Evolutionary conservation across 106 monocot species (phyloP).

Genomic region (Allium sativum): DNA sequence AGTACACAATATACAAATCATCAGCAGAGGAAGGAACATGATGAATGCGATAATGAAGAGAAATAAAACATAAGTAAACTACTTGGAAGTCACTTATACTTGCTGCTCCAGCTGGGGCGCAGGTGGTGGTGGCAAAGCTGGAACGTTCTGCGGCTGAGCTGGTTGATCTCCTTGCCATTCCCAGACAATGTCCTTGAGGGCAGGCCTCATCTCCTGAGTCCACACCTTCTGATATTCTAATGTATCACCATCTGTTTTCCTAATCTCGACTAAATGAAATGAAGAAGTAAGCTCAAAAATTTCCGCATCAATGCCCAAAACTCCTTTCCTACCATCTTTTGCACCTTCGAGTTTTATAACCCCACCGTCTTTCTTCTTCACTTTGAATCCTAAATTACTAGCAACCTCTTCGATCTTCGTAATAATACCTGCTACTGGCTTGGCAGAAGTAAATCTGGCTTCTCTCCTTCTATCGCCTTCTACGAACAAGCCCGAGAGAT

Average conservation of each 20-base stretch:
- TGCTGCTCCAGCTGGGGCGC: not conserved
- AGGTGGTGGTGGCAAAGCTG: not conserved
- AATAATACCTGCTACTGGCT: slow-evolving; percentile 15
- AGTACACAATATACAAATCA: no score
- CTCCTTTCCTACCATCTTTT: slow-evolving; percentile 14
- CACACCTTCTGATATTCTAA: slow-evolving; percentile 27
- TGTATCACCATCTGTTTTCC: slow-evolving; percentile 20
- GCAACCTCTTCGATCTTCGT: slow-evolving; percentile 24
- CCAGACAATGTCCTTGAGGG: slow-evolving; percentile 9
- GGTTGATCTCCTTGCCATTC: slow-evolving; percentile 11
- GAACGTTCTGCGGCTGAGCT: slow-evolving; percentile 5
- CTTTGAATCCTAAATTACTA: slow-evolving; percentile 11
- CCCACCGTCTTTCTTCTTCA: slow-evolving; percentile 29
- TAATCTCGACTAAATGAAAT: slow-evolving; percentile 27
- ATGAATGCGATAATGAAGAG: not conserved
- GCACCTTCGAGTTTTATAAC: slow-evolving; percentile 22
- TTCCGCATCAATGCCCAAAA: slow-evolving; percentile 17
- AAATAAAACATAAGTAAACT: not conserved
- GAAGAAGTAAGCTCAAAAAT: slow-evolving; percentile 25
- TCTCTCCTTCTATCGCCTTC: slow-evolving; percentile 3
- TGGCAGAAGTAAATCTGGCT: slow-evolving; percentile 14
- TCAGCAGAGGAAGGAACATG: not conserved
- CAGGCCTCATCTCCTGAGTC: slow-evolving; percentile 17
- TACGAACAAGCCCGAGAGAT: slow-evolving; percentile 27
- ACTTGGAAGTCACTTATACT: not conserved